Percentiles rank a stretch among this genome's conserved stretches.
Evolutionary conservation across 108 stramenopile species (phyloP).

Genomic region (Nannochloropsis oceanica): DNA sequence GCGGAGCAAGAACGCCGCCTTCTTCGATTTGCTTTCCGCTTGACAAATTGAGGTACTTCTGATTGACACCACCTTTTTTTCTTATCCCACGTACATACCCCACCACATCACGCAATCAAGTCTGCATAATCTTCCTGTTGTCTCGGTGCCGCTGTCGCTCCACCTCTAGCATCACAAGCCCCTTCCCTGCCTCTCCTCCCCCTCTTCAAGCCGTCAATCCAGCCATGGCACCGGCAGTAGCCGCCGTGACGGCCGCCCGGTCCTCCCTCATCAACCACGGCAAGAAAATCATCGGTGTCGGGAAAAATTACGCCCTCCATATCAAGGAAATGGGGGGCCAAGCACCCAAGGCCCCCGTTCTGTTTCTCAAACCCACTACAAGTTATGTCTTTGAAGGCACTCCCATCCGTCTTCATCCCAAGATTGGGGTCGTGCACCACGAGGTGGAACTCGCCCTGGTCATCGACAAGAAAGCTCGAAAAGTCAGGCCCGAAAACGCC

Average conservation of each 20-base stretch:
- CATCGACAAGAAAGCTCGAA: not conserved
- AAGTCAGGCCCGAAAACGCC: not conserved
- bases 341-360: not conserved
- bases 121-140: no score
- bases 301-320: not conserved
- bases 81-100: no score
- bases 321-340: not conserved
- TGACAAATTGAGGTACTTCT: no score
- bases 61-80: no score
- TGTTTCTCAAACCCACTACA: not conserved
- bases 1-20: no score
- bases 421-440: not conserved
- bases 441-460: not conserved
- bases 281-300: not conserved
- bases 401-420: not conserved
- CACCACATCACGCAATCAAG: no score
- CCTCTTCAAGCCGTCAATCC: no score
- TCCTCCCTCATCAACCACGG: not conserved
- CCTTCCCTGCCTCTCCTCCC: no score
- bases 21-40: no score
- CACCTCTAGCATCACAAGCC: no score
- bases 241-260: not conserved
- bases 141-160: no score
- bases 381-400: not conserved
- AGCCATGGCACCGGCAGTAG: no score